phyloP scores from a whole-genome alignment of 1,284 basidiomycete genomes.

The Prillingera fragicola region DNA sequence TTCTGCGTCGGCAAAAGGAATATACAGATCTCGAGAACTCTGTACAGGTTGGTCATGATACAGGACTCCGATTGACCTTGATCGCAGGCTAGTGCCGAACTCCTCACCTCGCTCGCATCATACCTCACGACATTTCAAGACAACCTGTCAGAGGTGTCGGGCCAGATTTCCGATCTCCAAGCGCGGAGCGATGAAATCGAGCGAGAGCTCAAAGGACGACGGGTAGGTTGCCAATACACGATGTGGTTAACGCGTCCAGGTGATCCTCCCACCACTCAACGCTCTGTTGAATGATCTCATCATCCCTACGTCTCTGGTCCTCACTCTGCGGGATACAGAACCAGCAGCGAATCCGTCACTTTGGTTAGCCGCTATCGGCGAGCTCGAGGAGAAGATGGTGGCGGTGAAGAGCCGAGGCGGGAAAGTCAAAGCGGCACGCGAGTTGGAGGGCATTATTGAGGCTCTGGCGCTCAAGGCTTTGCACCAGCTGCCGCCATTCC shows the following conservation, averaged over 20 bases:
- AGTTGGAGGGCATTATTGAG: slow-evolving; percentile 75
- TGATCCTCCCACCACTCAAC: slow-evolving; percentile 79
- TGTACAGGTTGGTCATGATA: slow-evolving; percentile 26
- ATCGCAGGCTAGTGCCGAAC: slow-evolving; percentile 47
- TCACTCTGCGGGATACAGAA: slow-evolving; percentile 72
- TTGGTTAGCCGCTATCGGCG: slow-evolving; percentile 73
- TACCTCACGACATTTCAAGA: slow-evolving; percentile 93
- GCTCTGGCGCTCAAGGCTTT: slow-evolving; percentile 79
- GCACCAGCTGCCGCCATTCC: slow-evolving; percentile 80
- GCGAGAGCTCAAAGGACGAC: slow-evolving; percentile 69
- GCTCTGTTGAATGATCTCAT: slow-evolving; percentile 72
- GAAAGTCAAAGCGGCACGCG: slow-evolving; percentile 72
- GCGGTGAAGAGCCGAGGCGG: slow-evolving; percentile 60
- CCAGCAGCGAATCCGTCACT: slow-evolving; percentile 60
- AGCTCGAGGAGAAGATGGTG: slow-evolving; percentile 71
- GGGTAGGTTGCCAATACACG: slow-evolving; percentile 54
- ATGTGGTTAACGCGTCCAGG: slow-evolving; percentile 52
- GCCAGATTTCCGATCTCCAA: slow-evolving; percentile 91
- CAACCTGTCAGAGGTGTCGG: slow-evolving; percentile 86
- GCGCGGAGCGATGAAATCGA: slow-evolving; percentile 84
- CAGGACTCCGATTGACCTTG: slow-evolving; percentile 1
- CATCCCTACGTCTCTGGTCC: slow-evolving; percentile 73
- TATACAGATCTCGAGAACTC: slow-evolving; percentile 39
- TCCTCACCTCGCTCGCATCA: slow-evolving; percentile 76
- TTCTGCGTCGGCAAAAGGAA: slow-evolving; percentile 30